Evolutionary conservation across 2,329 filamentous ascomycete genomes (phyloP).

Genomic region (Apiospora hydei): DNA sequence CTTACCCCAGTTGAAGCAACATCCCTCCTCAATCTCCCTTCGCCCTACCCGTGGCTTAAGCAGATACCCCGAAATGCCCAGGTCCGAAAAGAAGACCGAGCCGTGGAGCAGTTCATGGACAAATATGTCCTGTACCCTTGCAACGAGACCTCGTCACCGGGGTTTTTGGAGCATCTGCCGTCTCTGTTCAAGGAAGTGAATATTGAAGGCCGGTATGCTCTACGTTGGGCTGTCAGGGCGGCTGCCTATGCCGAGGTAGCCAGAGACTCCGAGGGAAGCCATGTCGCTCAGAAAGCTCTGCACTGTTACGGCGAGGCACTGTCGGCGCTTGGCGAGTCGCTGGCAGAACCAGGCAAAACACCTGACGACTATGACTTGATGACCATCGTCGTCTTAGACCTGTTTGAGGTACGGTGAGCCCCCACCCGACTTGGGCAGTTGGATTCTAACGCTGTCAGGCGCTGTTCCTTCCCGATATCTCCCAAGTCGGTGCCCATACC

Average conservation of each 20-base stretch:
- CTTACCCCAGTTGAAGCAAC: slow-evolving; percentile 3
- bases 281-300: slow-evolving; percentile 38
- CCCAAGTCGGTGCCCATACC: slow-evolving; percentile 41
- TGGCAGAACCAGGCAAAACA: slow-evolving; percentile 40
- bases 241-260: slow-evolving; percentile 45
- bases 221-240: slow-evolving; percentile 48
- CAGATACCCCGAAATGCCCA: slow-evolving; percentile 19
- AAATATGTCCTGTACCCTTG: slow-evolving; percentile 39
- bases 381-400: slow-evolving; percentile 48
- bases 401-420: slow-evolving; percentile 45
- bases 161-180: slow-evolving; percentile 46
- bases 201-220: slow-evolving; percentile 44
- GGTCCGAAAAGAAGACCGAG: slow-evolving; percentile 39
- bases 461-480: slow-evolving; percentile 40
- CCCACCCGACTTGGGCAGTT: background rate
- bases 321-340: slow-evolving; percentile 41
- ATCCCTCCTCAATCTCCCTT: background rate
- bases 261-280: slow-evolving; percentile 33
- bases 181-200: slow-evolving; percentile 48
- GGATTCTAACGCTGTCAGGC: slow-evolving; percentile 35
- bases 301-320: slow-evolving; percentile 47
- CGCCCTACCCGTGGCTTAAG: slow-evolving; percentile 38
- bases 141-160: slow-evolving; percentile 44
- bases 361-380: slow-evolving; percentile 50
- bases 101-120: slow-evolving; percentile 42